Evolutionary conservation across 805 yeast species (phyloP).

Genomic region (Hanseniaspora hatyaiensis): DNA sequence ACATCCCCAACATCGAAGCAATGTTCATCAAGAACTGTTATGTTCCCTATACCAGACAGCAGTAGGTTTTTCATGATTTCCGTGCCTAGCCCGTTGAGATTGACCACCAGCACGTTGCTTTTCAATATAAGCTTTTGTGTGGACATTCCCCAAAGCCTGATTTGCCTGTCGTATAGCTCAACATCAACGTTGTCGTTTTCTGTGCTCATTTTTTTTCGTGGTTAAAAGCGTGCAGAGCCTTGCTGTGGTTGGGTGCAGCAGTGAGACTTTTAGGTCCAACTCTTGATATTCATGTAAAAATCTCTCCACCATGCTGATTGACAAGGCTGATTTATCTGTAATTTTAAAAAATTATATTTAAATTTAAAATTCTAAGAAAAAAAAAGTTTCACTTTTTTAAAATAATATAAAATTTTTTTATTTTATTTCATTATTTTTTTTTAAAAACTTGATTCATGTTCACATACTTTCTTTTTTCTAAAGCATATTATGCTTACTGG

Average conservation of each 20-base stretch:
- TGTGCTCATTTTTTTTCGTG: not conserved
- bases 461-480: too few relatives aligned
- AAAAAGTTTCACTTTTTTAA: too few relatives aligned
- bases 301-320: too few relatives aligned
- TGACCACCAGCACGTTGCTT: constrained; percentile 58
- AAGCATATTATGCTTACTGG: too few relatives aligned
- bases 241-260: not conserved
- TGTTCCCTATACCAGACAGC: constrained; percentile 73
- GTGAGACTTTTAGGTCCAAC: not conserved
- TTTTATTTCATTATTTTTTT: too few relatives aligned
- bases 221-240: not conserved
- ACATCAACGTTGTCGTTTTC: constrained; percentile 59
- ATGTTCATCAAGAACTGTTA: constrained; percentile 56
- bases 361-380: too few relatives aligned
- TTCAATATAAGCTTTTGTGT: constrained; percentile 70
- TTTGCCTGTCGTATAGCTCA: constrained; percentile 88
- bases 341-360: too few relatives aligned
- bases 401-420: too few relatives aligned
- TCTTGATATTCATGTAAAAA: too few relatives aligned
- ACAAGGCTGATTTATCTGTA: too few relatives aligned
- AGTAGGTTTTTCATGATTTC: constrained; percentile 78
- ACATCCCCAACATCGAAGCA: constrained; percentile 48
- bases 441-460: too few relatives aligned
- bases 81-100: constrained; percentile 64
- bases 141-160: constrained; percentile 89